phyloP scores from a whole-genome alignment of 768 basidiomycete genomes.

The Boletus rex-veris region DNA sequence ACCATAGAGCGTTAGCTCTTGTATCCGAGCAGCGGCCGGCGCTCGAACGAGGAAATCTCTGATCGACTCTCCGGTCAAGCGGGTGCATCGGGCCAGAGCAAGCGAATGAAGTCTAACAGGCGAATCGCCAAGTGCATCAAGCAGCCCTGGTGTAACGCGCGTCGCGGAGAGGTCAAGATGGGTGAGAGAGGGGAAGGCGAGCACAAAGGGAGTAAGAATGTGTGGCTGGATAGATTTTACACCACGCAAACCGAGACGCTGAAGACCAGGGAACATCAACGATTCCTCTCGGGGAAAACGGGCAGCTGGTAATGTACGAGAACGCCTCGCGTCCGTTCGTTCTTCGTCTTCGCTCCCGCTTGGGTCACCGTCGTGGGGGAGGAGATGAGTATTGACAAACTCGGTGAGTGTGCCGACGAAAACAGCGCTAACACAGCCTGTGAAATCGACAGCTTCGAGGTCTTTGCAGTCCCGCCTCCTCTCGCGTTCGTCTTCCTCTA shows the following conservation, averaged over 20 bases:
- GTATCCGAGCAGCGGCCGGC: constrained; percentile 55
- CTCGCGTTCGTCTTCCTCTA: constrained; percentile 75
- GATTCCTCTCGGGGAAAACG: constrained; percentile 44
- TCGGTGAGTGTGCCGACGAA: constrained; percentile 85
- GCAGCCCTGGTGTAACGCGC: constrained; percentile 72
- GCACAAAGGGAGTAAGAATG: constrained; percentile 67
- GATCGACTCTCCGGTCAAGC: constrained; percentile 77
- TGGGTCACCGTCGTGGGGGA: constrained; percentile 39
- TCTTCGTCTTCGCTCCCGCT: constrained; percentile 43
- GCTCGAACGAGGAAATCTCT: constrained; percentile 68
- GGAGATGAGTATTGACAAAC: constrained; percentile 69
- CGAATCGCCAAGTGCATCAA: constrained; percentile 61
- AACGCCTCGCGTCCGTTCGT: constrained; percentile 28
- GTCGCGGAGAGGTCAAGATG: constrained; percentile 92
- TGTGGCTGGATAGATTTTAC: constrained; percentile 73
- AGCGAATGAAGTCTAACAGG: constrained; percentile 74
- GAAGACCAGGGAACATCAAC: constrained; percentile 63
- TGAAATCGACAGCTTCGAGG: constrained; percentile 87
- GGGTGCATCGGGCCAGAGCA: constrained; percentile 81
- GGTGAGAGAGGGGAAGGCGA: constrained; percentile 81
- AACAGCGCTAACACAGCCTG: constrained; percentile 89
- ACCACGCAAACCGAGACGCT: constrained; percentile 77
- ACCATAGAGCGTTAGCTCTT: constrained; percentile 85
- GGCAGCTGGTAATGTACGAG: constrained; percentile 33
- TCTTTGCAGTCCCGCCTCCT: constrained; percentile 70